Evolutionary conservation across 1,284 basidiomycete genomes (phyloP), one percentile per base, ranked within the genome.

Genomic region (Vanrija sp.): DNA sequence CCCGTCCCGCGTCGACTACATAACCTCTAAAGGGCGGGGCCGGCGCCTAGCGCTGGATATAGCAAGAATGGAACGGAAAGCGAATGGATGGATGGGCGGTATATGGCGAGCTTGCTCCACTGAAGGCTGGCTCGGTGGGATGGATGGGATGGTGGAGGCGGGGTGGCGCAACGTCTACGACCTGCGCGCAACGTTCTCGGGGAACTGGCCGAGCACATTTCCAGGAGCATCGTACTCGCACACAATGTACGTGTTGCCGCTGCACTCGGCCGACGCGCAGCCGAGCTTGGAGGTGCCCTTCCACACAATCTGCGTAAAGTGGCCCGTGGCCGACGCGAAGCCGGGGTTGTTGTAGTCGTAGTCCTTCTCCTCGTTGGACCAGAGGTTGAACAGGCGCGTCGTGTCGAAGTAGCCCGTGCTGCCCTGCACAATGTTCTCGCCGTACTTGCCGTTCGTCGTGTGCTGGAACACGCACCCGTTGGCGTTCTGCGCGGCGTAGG

Each of bases 381-480:
- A 59, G 12, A 29, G 44, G 46, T 44, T 38, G 23, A 51, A 18
- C 10, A 34, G 34, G 34, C 34, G 34, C 34, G 9, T 34, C 12
- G 34, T 34, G 34, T 34, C 34, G 12, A 34, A 34, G 34, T 1
- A 12, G 46, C 98, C 88, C 65, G 98, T 85, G 34, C 12, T 14
- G 34, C 34, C 34, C 34, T 34, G 34, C 9, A 15, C 34, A 62
- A 98, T 90, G 73, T 98, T 98, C 79, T 97, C 98, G 53, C 91
- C 34, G 14, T 29, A 29, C 28, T 38, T 61, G 38, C 3, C 50
- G 29, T 3, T 12, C 7, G 9, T 2, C 2, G 65, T 63, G 46
- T 69, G 67, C 15, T 49, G 28, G 43, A 63, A 62, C 15, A 52
- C 48, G 47, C 67, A 69, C 10, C 43, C 49, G 18, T 58, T 51